A percentile compares a stretch with the other conserved stretches of the same genome.
phyloP scores from a whole-genome alignment of 106 monocot genomes.

The Phalaenopsis aphrodite region DNA sequence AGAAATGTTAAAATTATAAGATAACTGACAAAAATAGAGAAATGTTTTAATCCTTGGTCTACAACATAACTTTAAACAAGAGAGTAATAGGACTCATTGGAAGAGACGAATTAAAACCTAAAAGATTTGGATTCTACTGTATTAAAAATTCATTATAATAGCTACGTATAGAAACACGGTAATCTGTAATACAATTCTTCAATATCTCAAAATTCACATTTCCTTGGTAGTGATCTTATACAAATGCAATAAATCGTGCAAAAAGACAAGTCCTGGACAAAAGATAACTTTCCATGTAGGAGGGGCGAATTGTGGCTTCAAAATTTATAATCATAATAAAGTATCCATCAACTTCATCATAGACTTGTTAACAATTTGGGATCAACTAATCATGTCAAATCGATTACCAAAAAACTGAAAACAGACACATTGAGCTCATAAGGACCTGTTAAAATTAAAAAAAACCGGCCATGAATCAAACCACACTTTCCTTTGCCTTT shows the following conservation, averaged over 20 bases:
- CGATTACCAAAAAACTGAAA: background rate
- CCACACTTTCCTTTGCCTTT: background rate
- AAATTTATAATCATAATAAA: background rate
- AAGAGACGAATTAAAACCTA: too few relatives aligned
- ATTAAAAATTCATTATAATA: background rate
- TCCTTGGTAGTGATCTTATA: background rate
- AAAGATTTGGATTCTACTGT: too few relatives aligned
- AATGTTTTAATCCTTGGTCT: too few relatives aligned
- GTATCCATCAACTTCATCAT: background rate
- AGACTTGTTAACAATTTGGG: background rate
- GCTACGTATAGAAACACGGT: background rate
- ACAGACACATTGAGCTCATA: background rate
- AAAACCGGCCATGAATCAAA: background rate
- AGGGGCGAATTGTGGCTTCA: background rate
- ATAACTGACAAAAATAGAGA: too few relatives aligned
- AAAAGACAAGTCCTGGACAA: background rate
- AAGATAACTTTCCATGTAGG: background rate
- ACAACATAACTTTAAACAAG: too few relatives aligned
- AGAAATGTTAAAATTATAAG: too few relatives aligned
- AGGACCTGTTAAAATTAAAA: background rate
- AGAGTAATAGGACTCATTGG: too few relatives aligned
- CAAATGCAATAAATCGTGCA: background rate
- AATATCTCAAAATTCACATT: background rate
- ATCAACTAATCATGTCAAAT: background rate
- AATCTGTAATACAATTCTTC: background rate